Evolutionary conservation across 768 basidiomycete genomes (phyloP), one percentile per base, ranked within the genome.

Genomic region (Mycena latifolia): DNA sequence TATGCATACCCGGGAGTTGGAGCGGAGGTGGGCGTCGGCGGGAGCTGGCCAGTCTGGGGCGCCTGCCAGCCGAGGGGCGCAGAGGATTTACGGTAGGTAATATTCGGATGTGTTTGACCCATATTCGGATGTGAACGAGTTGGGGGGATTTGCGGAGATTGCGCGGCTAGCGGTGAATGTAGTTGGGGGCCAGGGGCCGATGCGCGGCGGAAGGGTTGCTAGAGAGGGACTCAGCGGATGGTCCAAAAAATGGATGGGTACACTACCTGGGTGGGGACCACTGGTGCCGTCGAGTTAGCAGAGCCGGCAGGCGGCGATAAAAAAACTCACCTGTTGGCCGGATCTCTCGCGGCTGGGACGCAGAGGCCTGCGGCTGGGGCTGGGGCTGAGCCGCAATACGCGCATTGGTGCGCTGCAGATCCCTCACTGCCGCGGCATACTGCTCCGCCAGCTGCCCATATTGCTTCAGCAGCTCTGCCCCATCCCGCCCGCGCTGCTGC

Each of bases 21-120:
- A 2, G 61, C 46, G 27, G 61, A 50, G 14, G 54, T 41, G 18
- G 61, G 53, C n/a, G 61, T 60, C n/a, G 33, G 51, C 33, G 51
- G n/a, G n/a, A n/a, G n/a, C n/a, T n/a, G 39, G 60, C 27, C 20
- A 10, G 28, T 24, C 37, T 39, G 12, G 14, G 33, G 33, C 33
- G n/a, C n/a, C n/a, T n/a, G n/a, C n/a, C n/a, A n/a, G n/a, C 18
- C 7, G 39, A 52, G n/a, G 29, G 37, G 27, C 17, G 8, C 27
- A 18, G 28, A 57, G 55, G 10, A 15, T 25, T 29, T 35, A 15
- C 39, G 60, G 33, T 18, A 39, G 61, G 5, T 27, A 20, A 1
- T n/a, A n/a, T n/a, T n/a, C n/a, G n/a, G n/a, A n/a, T n/a, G n/a
- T n/a, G n/a, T n/a, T n/a, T n/a, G n/a, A n/a, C n/a, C n/a, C n/a